Evolutionary conservation across 192 early-diverging fungal species (phyloP).

Genomic region (Tieghemiomyces parasiticus): DNA sequence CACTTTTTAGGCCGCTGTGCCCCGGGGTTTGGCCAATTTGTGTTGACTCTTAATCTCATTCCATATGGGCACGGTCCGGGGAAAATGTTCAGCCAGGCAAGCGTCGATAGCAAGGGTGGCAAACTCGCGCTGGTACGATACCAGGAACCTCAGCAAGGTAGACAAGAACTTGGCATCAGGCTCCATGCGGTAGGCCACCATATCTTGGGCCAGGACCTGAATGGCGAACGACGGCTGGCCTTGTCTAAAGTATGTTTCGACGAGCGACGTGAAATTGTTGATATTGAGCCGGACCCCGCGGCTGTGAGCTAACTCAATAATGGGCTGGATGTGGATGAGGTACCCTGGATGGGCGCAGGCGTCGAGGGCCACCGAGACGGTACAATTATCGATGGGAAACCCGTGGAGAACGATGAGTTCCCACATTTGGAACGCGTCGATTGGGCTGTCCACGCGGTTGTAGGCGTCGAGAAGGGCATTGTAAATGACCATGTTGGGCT

Average conservation of each 20-base stretch:
- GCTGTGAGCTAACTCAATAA: not conserved
- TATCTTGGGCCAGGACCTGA: not conserved
- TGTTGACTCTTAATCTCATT: too few relatives aligned
- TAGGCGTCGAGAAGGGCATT: slow-evolving; percentile 1
- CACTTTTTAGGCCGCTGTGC: too few relatives aligned
- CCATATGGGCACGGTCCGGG: not conserved
- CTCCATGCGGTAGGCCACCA: not conserved
- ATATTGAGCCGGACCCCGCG: not conserved
- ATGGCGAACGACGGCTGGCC: not conserved
- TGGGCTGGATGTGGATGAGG: not conserved
- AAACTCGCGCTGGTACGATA: not conserved
- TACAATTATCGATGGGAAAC: not conserved
- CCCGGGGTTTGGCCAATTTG: too few relatives aligned
- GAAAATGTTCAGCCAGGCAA: not conserved
- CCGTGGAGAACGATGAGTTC: not conserved
- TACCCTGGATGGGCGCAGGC: slow-evolving; percentile 1
- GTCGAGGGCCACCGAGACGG: slow-evolving; percentile 6
- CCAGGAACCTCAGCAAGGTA: not conserved
- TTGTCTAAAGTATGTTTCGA: slow-evolving; percentile 1
- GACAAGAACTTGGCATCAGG: slow-evolving; percentile 2
- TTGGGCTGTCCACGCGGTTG: not conserved
- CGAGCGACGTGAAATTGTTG: not conserved
- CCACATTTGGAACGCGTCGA: slow-evolving; percentile 10
- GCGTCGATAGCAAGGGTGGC: not conserved
- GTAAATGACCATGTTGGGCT: not conserved